phyloP scores from a whole-genome alignment of 2,329 filamentous ascomycete species.

The Cercospora zeae-maydis region DNA sequence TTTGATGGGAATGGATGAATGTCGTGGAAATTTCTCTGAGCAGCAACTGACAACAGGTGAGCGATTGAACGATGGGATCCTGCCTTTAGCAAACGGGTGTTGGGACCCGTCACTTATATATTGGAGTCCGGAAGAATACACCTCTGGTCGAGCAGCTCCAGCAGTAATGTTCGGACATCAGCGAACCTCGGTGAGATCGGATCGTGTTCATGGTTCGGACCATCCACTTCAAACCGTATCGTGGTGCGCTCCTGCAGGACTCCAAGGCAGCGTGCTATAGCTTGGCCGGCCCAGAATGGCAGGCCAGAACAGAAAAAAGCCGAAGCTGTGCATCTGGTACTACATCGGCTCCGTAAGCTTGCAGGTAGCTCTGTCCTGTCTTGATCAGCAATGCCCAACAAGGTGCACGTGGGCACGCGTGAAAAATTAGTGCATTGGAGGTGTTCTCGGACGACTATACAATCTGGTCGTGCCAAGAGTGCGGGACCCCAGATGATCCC shows the following conservation, averaged over 20 bases:
- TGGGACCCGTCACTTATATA: not conserved
- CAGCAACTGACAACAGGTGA: not conserved
- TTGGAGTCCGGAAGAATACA: not conserved
- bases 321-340: not conserved
- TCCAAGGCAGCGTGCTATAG: not conserved
- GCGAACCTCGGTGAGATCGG: not conserved
- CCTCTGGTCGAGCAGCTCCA: not conserved
- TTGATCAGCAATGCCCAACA: not conserved
- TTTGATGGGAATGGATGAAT: not conserved
- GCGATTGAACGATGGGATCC: not conserved
- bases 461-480: not conserved
- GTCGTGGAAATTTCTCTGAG: not conserved
- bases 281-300: not conserved
- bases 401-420: not conserved
- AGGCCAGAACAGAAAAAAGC: not conserved
- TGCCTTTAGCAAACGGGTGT: not conserved
- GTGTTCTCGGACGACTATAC: not conserved
- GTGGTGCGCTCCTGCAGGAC: not conserved
- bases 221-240: not conserved
- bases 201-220: not conserved
- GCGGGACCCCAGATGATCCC: not conserved
- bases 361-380: not conserved
- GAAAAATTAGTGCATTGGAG: not conserved
- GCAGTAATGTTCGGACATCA: not conserved
- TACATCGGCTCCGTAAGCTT: not conserved